Base-by-base conservation (phyloP, 108 stramenopile genomes). In the Nitzschia palea region DNA sequence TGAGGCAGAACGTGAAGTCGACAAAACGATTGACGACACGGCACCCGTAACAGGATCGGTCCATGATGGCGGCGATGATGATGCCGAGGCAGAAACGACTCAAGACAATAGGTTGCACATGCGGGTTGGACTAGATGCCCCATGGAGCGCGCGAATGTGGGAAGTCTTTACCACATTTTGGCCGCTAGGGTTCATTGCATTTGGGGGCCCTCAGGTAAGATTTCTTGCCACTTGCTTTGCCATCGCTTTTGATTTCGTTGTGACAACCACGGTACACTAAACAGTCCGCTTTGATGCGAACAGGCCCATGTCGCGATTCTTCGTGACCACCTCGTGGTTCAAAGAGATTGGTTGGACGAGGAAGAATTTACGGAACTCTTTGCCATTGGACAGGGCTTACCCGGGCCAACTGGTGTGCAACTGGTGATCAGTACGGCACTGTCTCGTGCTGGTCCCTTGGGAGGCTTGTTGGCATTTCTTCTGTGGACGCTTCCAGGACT, bases 341-440 rank as follows among this genome's bases (percentile, higher is more conserved):
- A 90, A 45, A 76, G 79, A 18, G 74, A 87, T 27, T 97, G 94
- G 92, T 43, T 97, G 14, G 90, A 87, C 35, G 95, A 96, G 58
- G 94, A 96, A 53, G 73, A 78, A 51, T 97, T 96, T 67, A 85
- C 83, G 15, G 84, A 86, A 62, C 71, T 86, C 30, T 88, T 93
- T 76, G 89, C 89, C 28, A 82, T 55, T 78, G 89, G 25, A 17
- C 91, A 94, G 58, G 94, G 95, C 9, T 61, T 97, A 51, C 96
- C 96, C 15, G 96, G 96, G 5, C 95, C 96, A 2, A 97, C 94
- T 9, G 82, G 82, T 18, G 95, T 93, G 0, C 94, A 95, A 68
- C 71, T 97, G 31, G 91, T 97, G 18, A 80, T 97, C 55, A 66
- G 76, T 47, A 93, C 92, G 17, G 96, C 95, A 9, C 59, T 88